Evolutionary conservation across 345 rosid species (phyloP).

Genomic region (Adansonia digitata): DNA sequence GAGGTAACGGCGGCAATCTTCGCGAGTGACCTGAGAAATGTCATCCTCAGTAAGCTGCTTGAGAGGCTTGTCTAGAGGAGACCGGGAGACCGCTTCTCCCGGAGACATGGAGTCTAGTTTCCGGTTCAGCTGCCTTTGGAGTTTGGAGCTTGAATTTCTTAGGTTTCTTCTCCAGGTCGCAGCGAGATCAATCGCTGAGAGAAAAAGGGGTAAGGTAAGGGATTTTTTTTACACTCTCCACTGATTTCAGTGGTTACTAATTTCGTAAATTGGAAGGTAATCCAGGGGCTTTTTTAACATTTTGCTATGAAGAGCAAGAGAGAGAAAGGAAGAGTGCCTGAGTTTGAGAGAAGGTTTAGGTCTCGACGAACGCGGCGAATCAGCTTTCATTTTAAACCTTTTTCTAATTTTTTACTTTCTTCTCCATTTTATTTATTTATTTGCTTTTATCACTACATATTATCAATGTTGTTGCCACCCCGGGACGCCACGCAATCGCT

Average conservation of each 20-base stretch:
- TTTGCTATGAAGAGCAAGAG: neutral
- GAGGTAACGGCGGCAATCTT: conserved; percentile 52
- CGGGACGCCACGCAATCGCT: conserved; percentile 24
- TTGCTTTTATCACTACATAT: neutral
- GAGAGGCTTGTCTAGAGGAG: conserved; percentile 40
- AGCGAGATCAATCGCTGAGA: conserved; percentile 1
- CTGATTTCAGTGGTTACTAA: conserved; percentile 7
- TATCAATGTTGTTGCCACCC: conserved; percentile 15
- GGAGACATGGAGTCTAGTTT: conserved; percentile 23
- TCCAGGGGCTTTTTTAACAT: conserved; percentile 4
- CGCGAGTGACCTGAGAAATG: conserved; percentile 53
- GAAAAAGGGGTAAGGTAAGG: neutral
- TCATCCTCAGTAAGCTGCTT: conserved; percentile 42
- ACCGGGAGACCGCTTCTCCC: conserved; percentile 28
- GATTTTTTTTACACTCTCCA: neutral
- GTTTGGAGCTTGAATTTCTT: neutral
- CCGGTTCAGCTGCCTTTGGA: conserved; percentile 2
- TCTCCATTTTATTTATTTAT: neutral
- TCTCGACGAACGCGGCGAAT: conserved; percentile 2
- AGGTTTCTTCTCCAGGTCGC: neutral
- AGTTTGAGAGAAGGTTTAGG: neutral
- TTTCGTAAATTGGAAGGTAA: conserved; percentile 18
- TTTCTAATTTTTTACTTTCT: neutral
- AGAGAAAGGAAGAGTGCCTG: neutral
- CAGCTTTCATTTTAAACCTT: neutral